Evolutionary conservation across 495 filamentous ascomycete species (phyloP).

Genomic region (Lasiosphaeria hispida): DNA sequence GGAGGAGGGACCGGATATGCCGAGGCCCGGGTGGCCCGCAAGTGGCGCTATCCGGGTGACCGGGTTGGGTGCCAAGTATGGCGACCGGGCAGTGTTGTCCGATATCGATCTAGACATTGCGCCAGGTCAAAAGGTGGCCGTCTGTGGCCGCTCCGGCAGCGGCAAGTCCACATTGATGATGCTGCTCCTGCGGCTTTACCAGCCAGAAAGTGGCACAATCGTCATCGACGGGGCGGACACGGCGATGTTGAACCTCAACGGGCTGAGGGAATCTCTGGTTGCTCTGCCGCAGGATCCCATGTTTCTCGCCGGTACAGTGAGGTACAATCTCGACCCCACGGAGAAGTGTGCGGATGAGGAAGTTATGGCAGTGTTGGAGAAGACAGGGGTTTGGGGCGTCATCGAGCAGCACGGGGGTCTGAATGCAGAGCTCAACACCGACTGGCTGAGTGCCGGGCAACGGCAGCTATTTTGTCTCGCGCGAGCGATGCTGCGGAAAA

Average conservation of each 20-base stretch:
- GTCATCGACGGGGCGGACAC: conserved; percentile 47
- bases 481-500: conserved; percentile 50
- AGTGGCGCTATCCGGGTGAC: conserved; percentile 44
- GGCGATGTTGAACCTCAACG: conserved; percentile 41
- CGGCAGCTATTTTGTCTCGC: conserved; percentile 61
- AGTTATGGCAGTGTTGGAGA: conserved; percentile 38
- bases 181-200: conserved; percentile 86
- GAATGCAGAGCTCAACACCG: conserved; percentile 47
- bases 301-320: conserved; percentile 43
- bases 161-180: conserved; percentile 89
- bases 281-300: conserved; percentile 51
- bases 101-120: conserved; percentile 21
- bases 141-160: conserved; percentile 24
- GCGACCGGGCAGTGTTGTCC: conserved; percentile 24
- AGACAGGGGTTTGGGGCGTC: conserved; percentile 14
- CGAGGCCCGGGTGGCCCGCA: conserved; percentile 36
- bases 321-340: conserved; percentile 50
- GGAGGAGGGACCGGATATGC: conserved; percentile 43
- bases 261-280: conserved; percentile 30
- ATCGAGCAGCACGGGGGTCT: conserved; percentile 26
- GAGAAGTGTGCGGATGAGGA: conserved; percentile 33
- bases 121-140: conserved; percentile 18
- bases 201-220: conserved; percentile 64
- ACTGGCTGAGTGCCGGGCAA: conserved; percentile 57
- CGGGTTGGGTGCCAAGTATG: conserved; percentile 38